These are phyloP conservation scores for Didymella exigua DNA, from an alignment of 2,329 filamentous ascomycete genomes.

Conservation along the genomic window DNA sequence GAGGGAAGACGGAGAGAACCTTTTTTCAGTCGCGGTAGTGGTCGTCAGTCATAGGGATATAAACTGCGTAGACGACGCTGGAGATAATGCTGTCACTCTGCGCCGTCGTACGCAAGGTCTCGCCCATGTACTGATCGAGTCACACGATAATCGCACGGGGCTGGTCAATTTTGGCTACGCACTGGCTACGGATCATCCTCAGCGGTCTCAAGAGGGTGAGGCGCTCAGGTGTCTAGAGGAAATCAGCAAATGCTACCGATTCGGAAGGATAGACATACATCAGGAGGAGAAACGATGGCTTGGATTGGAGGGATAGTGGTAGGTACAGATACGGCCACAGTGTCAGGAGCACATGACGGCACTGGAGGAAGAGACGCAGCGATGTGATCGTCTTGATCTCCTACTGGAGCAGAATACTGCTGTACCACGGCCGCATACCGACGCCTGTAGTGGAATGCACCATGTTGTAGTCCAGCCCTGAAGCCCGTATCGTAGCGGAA, in stretches of 20 bases:
- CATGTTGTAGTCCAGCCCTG: too few species aligned
- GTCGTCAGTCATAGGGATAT: slow-evolving; percentile 20
- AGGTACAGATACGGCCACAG: too few species aligned
- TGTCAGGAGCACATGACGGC: too few species aligned
- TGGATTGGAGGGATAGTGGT: not conserved
- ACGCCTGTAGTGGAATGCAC: too few species aligned
- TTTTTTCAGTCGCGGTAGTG: slow-evolving; percentile 19
- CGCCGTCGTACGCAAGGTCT: slow-evolving; percentile 3
- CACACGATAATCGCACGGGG: slow-evolving; percentile 7
- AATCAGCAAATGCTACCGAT: not conserved
- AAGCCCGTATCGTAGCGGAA: too few species aligned
- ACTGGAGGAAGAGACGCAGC: too few species aligned
- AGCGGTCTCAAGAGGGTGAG: slow-evolving; percentile 20
- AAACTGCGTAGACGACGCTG: slow-evolving; percentile 18
- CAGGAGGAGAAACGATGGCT: not conserved
- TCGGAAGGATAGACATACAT: not conserved
- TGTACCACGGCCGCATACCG: too few species aligned
- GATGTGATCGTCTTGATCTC: too few species aligned
- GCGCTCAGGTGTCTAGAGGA: not conserved
- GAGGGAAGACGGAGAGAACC: slow-evolving; percentile 12
- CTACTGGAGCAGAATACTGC: too few species aligned
- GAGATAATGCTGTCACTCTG: slow-evolving; percentile 17
- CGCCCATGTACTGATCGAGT: slow-evolving; percentile 19
- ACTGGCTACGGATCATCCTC: slow-evolving; percentile 9
- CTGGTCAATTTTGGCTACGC: not conserved